Evolutionary conservation across 805 yeast species (phyloP).

Genomic region (Saitoella complicata): DNA sequence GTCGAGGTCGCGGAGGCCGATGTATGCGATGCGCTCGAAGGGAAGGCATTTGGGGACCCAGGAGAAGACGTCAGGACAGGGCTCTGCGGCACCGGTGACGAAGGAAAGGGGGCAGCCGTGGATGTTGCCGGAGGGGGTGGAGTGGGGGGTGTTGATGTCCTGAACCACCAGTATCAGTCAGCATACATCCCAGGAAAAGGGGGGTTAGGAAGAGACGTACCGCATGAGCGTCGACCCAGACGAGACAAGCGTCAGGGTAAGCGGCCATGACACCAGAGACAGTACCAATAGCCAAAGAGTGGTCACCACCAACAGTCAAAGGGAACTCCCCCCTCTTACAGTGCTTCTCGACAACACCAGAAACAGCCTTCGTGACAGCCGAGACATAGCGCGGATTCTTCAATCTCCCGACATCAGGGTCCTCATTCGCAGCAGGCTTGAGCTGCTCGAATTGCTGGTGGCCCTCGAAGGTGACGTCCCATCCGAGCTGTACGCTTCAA

Average conservation of each 20-base stretch:
- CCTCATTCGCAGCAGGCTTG: conserved; percentile 21
- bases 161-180: too few species aligned
- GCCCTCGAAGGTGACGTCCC: conserved; percentile 36
- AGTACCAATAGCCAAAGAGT: conserved; percentile 88
- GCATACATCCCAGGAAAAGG: too few species aligned
- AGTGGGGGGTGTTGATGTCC: conserved; percentile 76
- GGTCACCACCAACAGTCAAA: conserved; percentile 89
- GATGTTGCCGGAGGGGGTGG: conserved; percentile 75
- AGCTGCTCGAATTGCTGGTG: conserved; percentile 17
- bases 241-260: conserved; percentile 72
- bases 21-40: conserved; percentile 65
- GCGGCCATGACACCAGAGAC: conserved; percentile 65
- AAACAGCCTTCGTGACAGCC: conserved; percentile 48
- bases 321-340: conserved; percentile 39
- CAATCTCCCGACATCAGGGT: conserved; percentile 39
- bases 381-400: conserved; percentile 70
- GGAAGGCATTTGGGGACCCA: conserved; percentile 67
- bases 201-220: too few species aligned
- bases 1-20: conserved; percentile 90
- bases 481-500: conserved; percentile 34
- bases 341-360: conserved; percentile 42
- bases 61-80: conserved; percentile 48
- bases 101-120: conserved; percentile 96
- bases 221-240: conserved; percentile 98
- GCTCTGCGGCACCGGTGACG: conserved; percentile 51